These are phyloP conservation scores for Geranium brycei DNA, from an alignment of 345 rosid species.

Conservation along the genomic window DNA sequence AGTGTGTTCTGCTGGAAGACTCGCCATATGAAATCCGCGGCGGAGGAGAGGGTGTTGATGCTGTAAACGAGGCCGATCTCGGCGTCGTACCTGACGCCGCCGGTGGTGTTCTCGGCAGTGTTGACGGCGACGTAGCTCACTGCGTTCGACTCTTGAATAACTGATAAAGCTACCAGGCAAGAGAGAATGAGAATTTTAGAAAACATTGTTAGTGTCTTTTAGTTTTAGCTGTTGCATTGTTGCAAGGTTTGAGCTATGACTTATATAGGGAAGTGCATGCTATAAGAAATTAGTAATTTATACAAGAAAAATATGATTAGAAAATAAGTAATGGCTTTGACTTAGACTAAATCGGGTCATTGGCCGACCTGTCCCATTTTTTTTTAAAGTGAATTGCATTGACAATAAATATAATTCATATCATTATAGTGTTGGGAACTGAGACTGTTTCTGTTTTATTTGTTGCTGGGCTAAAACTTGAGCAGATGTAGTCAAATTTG, in stretches of 20 bases:
- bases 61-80: constrained; percentile 13
- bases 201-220: neutral
- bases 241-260: neutral
- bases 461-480: too few relatives aligned
- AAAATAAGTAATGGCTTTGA: neutral
- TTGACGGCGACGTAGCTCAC: constrained; percentile 5
- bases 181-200: constrained; percentile 1
- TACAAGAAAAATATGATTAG: too few relatives aligned
- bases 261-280: neutral
- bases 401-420: too few relatives aligned
- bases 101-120: constrained; percentile 5
- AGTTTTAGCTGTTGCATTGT: neutral
- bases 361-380: neutral
- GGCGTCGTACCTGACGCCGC: constrained; percentile 13
- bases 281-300: too few relatives aligned
- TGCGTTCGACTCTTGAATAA: constrained; percentile 1
- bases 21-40: constrained; percentile 18
- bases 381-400: too few relatives aligned
- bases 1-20: constrained; percentile 10
- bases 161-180: neutral
- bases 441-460: too few relatives aligned
- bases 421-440: too few relatives aligned
- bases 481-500: too few relatives aligned
- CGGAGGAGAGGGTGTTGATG: constrained; percentile 7
- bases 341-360: neutral